Evolutionary conservation across 495 filamentous ascomycete genomes (phyloP).

Genomic region (Astrocystis sublimbata): DNA sequence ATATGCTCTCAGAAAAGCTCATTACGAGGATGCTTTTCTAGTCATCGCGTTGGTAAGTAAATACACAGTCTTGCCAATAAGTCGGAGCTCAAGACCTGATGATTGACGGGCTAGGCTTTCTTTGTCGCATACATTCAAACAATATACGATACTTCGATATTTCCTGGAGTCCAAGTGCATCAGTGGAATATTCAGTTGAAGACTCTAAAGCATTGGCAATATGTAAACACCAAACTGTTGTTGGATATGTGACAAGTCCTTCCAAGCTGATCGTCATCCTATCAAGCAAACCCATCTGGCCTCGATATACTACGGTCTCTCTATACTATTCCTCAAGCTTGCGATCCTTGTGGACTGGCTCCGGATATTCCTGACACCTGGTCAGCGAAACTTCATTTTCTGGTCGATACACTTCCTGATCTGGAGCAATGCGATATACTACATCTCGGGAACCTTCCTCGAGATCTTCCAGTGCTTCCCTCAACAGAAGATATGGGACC

Average conservation of each 20-base stretch:
- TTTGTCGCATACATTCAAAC: neutral
- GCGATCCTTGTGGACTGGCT: slow-evolving; percentile 26
- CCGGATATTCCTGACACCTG: slow-evolving; percentile 21
- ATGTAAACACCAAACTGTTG: neutral
- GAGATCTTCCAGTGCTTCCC: slow-evolving; percentile 22
- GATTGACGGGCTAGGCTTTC: neutral
- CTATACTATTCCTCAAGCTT: slow-evolving; percentile 22
- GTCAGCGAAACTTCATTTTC: slow-evolving; percentile 27
- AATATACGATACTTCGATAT: neutral
- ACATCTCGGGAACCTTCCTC: slow-evolving; percentile 25
- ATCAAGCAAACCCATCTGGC: neutral
- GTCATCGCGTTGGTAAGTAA: neutral
- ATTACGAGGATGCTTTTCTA: neutral
- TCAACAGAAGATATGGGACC: slow-evolving; percentile 2
- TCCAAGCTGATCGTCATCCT: neutral
- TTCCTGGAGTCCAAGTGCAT: neutral
- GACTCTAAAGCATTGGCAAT: neutral
- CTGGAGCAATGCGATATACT: slow-evolving; percentile 28
- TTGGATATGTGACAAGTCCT: neutral
- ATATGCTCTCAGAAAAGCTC: neutral
- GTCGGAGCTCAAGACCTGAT: neutral
- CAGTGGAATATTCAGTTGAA: neutral
- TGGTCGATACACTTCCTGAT: slow-evolving; percentile 32
- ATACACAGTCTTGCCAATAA: neutral
- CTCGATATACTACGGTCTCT: slow-evolving; percentile 22